Evolutionary conservation across 129 eudicot genomes (phyloP).

Genomic region (Flaveria linearis): DNA sequence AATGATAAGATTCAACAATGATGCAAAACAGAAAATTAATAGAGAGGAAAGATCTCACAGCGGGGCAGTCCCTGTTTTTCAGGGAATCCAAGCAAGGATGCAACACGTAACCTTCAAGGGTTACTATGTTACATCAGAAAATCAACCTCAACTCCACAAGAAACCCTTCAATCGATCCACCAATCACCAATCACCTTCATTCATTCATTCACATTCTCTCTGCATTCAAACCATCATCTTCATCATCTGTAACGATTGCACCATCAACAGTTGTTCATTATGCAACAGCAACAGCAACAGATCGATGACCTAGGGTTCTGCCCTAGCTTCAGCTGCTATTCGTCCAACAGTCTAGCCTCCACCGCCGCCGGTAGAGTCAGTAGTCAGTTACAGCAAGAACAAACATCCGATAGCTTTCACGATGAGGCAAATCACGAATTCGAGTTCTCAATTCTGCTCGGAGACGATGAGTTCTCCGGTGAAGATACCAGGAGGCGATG

Average conservation of each 20-base stretch:
- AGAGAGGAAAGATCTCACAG: too few relatives aligned
- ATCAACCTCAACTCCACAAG: too few relatives aligned
- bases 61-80: too few relatives aligned
- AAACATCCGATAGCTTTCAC: neutral
- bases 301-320: slow-evolving; percentile 33
- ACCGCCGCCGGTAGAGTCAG: slow-evolving; percentile 41
- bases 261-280: neutral
- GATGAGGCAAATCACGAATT: slow-evolving; percentile 36
- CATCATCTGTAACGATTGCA: neutral
- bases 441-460: slow-evolving; percentile 45
- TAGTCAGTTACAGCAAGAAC: neutral
- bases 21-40: too few relatives aligned
- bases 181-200: too few relatives aligned
- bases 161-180: too few relatives aligned
- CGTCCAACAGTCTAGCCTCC: slow-evolving; percentile 36
- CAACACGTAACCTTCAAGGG: too few relatives aligned
- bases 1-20: too few relatives aligned
- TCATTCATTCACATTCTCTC: slow-evolving; percentile 18
- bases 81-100: too few relatives aligned
- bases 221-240: neutral
- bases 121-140: too few relatives aligned
- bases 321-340: slow-evolving; percentile 63
- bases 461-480: slow-evolving; percentile 21
- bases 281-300: slow-evolving; percentile 13
- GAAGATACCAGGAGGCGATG: too few relatives aligned